Evolutionary conservation across 768 basidiomycete species (phyloP), one percentile per base, ranked within the genome.

Genomic region (Crucibulum laeve): DNA sequence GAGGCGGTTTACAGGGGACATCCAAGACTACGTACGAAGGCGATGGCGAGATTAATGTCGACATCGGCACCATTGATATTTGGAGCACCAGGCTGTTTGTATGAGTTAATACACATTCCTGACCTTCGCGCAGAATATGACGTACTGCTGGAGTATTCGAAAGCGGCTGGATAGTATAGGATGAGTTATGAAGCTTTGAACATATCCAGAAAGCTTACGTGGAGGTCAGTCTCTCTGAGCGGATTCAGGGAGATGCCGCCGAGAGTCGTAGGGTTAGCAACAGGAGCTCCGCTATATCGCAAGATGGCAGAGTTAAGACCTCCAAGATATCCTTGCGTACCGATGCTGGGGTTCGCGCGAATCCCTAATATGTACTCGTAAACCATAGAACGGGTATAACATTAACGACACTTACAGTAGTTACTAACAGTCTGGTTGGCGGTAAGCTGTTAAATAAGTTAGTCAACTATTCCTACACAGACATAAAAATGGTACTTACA

Each of bases 261-360:
- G 10, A 37, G 19, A 1, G 68, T 69, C 0, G 62, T 68, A 0
- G 78, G 77, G 25, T 77, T 64, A 1, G 42, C 48, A 7, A 30
- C 38, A 1, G 62, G 46, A 1, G 73, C 75, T n/a, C 74, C 74
- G 7, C 32, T 46, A 54, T 80, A 80, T 7, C 73, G 68, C 5
- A 79, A 58, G 37, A 80, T 76, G 2, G 76, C 81, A 7, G 72
- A 76, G 54, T 77, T 81, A 22, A 74, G 49, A 17, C 77, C 77
- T 11, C 53, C 53, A 7, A 17, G 43, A 37, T 53, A 58, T 4
- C 42, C 48, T 19, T 37, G 35, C 10, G 35, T 25, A 6, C 60
- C 59, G 0, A 42, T 2, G 33, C 63, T 66, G 6, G 68, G 66
- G 10, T 62, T 51, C 0, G 65, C 64, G 5, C 68, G 59, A 33